A percentile compares a stretch with the other conserved stretches of the same genome.
These are phyloP conservation scores for Termitomyces titanicus DNA, from an alignment of 768 basidiomycete genomes.

Conservation along the genomic window DNA sequence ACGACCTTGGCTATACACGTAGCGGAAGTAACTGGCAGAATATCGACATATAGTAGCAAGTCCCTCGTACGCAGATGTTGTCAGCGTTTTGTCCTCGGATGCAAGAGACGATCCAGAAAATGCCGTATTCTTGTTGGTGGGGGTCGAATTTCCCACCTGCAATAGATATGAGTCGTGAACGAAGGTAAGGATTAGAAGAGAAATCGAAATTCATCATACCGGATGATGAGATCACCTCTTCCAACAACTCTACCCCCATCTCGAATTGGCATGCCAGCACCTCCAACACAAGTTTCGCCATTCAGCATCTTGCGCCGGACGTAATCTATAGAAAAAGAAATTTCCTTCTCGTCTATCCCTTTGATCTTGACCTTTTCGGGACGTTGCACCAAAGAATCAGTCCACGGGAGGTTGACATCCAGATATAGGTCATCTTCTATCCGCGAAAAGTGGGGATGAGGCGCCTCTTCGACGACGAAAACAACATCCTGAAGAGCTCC, in stretches of 20 bases:
- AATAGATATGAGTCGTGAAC: not conserved
- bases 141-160: constrained; percentile 38
- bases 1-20: too few relatives aligned
- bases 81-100: not conserved
- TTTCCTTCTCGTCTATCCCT: constrained; percentile 56
- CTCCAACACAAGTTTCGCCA: constrained; percentile 48
- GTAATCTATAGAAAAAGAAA: constrained; percentile 49
- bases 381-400: constrained; percentile 41
- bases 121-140: constrained; percentile 15
- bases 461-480: constrained; percentile 59
- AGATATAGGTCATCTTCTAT: constrained; percentile 54
- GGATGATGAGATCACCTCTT: constrained; percentile 60
- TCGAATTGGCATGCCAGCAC: constrained; percentile 68
- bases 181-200: not conserved
- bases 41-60: too few relatives aligned
- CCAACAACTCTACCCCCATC: constrained; percentile 48
- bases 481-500: constrained; percentile 61
- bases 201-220: constrained; percentile 37
- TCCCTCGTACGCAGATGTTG: not conserved
- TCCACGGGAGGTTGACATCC: constrained; percentile 55
- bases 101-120: constrained; percentile 9
- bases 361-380: constrained; percentile 48
- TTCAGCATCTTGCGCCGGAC: constrained; percentile 45
- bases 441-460: constrained; percentile 55
- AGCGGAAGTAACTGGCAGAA: too few relatives aligned